A percentile compares a stretch with the other conserved stretches of the same genome.
These are phyloP conservation scores for Kluyveromyces sp. DNA, from an alignment of 1,139 yeast species.

Conservation along the genomic window DNA sequence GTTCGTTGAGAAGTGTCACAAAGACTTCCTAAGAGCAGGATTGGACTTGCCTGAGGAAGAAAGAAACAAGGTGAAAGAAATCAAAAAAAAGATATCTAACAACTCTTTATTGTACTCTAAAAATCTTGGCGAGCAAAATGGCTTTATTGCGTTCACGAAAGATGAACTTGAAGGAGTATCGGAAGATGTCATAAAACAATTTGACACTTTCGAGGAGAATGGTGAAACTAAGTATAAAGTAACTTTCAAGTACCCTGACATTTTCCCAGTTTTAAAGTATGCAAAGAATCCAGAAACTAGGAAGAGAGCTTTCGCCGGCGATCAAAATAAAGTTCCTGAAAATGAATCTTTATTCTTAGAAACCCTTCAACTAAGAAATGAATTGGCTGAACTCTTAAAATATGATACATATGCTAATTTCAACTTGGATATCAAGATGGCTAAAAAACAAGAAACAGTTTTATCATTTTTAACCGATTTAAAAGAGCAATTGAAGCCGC, in stretches of 20 bases:
- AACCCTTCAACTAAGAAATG: conserved; percentile 52
- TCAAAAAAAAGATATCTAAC: conserved; percentile 53
- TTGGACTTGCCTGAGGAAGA: conserved; percentile 49
- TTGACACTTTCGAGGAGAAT: conserved; percentile 40
- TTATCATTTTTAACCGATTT: conserved; percentile 55
- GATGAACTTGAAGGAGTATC: conserved; percentile 75
- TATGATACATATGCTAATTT: conserved; percentile 61
- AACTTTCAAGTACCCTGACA: conserved; percentile 76
- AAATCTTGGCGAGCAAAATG: conserved; percentile 67
- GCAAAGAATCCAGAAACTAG: conserved; percentile 60
- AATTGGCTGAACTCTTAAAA: conserved; percentile 57
- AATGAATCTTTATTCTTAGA: conserved; percentile 54
- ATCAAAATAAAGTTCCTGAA: conserved; percentile 55
- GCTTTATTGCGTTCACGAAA: conserved; percentile 46
- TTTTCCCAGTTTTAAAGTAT: conserved; percentile 65
- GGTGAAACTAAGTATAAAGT: conserved; percentile 43
- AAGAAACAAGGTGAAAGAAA: conserved; percentile 47
- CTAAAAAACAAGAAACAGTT: conserved; percentile 56
- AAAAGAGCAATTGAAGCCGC: conserved; percentile 46
- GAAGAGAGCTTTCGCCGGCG: conserved; percentile 54
- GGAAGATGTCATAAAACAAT: conserved; percentile 49
- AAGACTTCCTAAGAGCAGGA: conserved; percentile 57
- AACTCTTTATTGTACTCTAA: conserved; percentile 51
- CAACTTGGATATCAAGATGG: conserved; percentile 72
- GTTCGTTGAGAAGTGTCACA: conserved; percentile 48